Evolutionary conservation across 257 asterid genomes (phyloP), one percentile per base, ranked within the genome.

Genomic region (Petrea volubilis): DNA sequence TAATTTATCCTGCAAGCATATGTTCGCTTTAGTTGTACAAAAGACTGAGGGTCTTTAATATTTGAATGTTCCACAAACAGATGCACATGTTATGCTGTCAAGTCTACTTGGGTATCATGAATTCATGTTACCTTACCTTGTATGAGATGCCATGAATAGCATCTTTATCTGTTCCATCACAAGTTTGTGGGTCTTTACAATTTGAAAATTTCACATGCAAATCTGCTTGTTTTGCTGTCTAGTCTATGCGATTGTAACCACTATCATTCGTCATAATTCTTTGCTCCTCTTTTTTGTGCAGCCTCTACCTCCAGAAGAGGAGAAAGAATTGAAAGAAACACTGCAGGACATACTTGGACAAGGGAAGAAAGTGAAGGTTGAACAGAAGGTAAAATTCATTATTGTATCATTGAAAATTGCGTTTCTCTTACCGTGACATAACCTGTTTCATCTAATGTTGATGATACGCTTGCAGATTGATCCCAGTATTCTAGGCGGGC

Each of bases 401-500:
- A 51, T 15, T 52, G 17, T 41, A 29, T 5, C 3, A 31, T 15
- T 20, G 49, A 14, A 46, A n/a, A n/a, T n/a, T n/a, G 24, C 38
- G 25, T 40, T 38, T 18, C n/a, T 24, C 18, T 15, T 3, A n/a
- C n/a, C n/a, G 5, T 10, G 18, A 38, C 36, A n/a, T n/a, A n/a
- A n/a, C n/a, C n/a, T n/a, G n/a, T n/a, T n/a, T n/a, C n/a, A n/a
- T n/a, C n/a, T n/a, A 59, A 50, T 21, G 12, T 27, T 25, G 41
- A 31, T 27, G 6, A 23, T 50, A 14, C 38, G 67, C 15, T 4
- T 77, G 82, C 89, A 95, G 98, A 84, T 88, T 79, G 96, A 95
- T 77, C 90, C 96, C 51, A 92, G 78, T 84, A 95, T 95, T 84
- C 96, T 95, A 23, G 99, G 99, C 58, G 98, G 99, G 61, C 84